Conservation (phyloP, 1,284 basidiomycete genomes). For the Schizophyllum amplum region DNA sequence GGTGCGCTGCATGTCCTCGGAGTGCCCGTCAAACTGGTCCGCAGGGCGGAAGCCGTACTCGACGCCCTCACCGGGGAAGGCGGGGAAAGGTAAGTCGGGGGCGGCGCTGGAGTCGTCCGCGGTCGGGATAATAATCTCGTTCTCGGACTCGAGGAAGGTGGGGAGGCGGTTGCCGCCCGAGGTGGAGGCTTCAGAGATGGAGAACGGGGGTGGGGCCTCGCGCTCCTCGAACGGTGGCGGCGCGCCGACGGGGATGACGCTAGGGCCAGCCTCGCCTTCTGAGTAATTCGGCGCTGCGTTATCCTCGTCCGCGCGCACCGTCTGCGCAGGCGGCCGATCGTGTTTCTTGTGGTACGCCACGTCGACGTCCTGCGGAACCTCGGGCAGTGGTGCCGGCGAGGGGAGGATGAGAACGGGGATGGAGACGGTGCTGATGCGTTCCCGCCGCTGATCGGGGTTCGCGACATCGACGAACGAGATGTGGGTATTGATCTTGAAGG, state of each 20-base stretch:
- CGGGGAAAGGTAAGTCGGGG: conserved; percentile 21
- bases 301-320: conserved; percentile 65
- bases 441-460: conserved; percentile 37
- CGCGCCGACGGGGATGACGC: conserved; percentile 47
- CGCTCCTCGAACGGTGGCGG: conserved; percentile 79
- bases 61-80: conserved; percentile 60
- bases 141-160: conserved; percentile 73
- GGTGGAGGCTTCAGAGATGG: conserved; percentile 47
- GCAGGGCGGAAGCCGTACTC: conserved; percentile 61
- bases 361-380: conserved; percentile 61
- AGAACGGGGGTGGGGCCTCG: conserved; percentile 71
- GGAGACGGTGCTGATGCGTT: conserved; percentile 48
- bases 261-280: conserved; percentile 64
- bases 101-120: conserved; percentile 32
- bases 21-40: conserved; percentile 73
- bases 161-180: conserved; percentile 47
- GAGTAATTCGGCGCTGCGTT: conserved; percentile 52
- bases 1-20: conserved; percentile 50
- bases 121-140: conserved; percentile 54
- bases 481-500: conserved; percentile 57
- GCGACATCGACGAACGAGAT: conserved; percentile 65
- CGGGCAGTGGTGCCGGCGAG: conserved; percentile 64
- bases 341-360: conserved; percentile 78
- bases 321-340: conserved; percentile 64
- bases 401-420: conserved; percentile 66